Evolutionary conservation across 164 flowering plant genomes (phyloP).

Genomic region (Annona cherimola): DNA sequence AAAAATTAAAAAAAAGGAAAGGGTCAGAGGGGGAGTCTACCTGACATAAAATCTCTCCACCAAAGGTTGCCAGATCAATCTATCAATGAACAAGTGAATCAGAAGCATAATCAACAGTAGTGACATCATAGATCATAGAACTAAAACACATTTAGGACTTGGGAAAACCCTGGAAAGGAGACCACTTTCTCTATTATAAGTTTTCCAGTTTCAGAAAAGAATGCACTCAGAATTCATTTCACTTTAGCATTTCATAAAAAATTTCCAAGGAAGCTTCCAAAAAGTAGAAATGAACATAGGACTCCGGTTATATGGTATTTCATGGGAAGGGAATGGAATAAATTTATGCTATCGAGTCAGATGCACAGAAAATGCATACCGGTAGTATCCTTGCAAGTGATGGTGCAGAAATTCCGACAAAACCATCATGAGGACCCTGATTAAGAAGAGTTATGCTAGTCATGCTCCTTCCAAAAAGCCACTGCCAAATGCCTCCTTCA

Average conservation of each 20-base stretch:
- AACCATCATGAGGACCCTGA: conserved; percentile 77
- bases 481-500: conserved; percentile 91
- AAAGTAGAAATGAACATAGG: too few species aligned
- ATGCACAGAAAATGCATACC: conserved; percentile 34
- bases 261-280: too few species aligned
- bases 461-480: conserved; percentile 83
- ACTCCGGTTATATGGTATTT: too few species aligned
- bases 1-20: background rate
- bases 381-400: conserved; percentile 90
- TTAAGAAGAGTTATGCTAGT: conserved; percentile 67
- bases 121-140: background rate
- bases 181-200: background rate
- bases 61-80: conserved; percentile 92
- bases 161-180: background rate
- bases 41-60: conserved; percentile 93
- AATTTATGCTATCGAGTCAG: background rate
- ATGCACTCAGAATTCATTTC: background rate
- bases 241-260: too few species aligned
- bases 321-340: background rate
- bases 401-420: conserved; percentile 96
- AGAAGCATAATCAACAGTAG: background rate
- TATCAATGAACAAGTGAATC: conserved; percentile 20
- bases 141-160: background rate
- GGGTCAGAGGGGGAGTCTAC: conserved; percentile 27
- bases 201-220: background rate